phyloP scores from a whole-genome alignment of 768 basidiomycete genomes.

The Suillus sp. region DNA sequence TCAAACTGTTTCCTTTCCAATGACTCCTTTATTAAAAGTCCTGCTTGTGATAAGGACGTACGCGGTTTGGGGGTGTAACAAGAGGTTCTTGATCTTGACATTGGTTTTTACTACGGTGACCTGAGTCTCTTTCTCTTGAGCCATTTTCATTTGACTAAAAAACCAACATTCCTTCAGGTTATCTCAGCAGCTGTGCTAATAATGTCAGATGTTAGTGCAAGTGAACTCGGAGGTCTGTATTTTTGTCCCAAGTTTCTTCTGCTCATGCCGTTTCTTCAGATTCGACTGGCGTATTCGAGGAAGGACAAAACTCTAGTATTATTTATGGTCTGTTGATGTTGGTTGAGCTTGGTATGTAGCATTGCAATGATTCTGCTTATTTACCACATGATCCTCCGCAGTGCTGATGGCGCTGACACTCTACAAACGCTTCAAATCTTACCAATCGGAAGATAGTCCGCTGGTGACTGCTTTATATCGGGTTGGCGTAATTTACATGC shows the following conservation, averaged over 20 bases:
- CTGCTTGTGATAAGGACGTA: neutral
- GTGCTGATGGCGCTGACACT: slow-evolving; percentile 1
- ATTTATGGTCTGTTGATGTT: slow-evolving; percentile 3
- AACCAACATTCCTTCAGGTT: neutral
- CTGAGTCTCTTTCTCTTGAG: neutral
- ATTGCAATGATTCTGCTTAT: neutral
- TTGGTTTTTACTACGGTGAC: neutral
- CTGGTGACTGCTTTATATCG: neutral
- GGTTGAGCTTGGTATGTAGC: slow-evolving; percentile 1
- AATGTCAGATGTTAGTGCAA: neutral
- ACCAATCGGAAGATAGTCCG: neutral
- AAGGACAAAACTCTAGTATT: neutral
- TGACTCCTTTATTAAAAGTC: neutral
- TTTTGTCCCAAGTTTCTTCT: neutral
- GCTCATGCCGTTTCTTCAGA: neutral
- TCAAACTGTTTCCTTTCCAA: no score
- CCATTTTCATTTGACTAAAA: neutral
- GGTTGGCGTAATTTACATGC: neutral
- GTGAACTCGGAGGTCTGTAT: neutral
- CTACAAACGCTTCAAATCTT: neutral
- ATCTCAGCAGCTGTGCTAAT: neutral
- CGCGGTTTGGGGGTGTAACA: neutral
- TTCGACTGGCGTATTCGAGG: neutral
- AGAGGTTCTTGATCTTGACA: neutral
- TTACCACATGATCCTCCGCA: neutral